Conservation (phyloP, 1,284 basidiomycete species). For the Paramarasmius palmivorus region DNA sequence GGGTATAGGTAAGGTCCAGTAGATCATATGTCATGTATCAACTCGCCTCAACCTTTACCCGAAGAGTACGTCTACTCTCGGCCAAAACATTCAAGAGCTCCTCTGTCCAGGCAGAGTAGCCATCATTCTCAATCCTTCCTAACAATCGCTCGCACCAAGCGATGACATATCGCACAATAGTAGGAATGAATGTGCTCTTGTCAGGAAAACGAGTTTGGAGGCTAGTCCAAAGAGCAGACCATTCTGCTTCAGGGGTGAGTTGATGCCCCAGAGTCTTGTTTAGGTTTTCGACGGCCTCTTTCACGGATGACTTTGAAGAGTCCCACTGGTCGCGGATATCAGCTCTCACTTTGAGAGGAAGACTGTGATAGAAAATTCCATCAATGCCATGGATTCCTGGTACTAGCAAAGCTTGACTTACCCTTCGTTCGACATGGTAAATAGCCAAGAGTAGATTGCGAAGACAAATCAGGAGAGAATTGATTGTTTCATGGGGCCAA, state of each 20-base stretch:
- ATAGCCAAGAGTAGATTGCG: background rate
- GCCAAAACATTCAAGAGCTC: slow-evolving; percentile 27
- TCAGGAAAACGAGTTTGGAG: slow-evolving; percentile 30
- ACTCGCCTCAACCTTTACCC: slow-evolving; percentile 31
- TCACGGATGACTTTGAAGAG: slow-evolving; percentile 28
- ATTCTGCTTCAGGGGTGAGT: slow-evolving; percentile 28
- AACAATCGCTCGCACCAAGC: slow-evolving; percentile 35
- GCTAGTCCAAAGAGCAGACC: slow-evolving; percentile 29
- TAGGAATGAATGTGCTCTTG: slow-evolving; percentile 31
- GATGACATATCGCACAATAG: slow-evolving; percentile 28
- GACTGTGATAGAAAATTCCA: slow-evolving; percentile 17
- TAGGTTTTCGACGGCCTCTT: slow-evolving; percentile 24
- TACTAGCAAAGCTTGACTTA: background rate
- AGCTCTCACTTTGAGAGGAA: slow-evolving; percentile 34
- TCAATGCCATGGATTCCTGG: too few relatives aligned
- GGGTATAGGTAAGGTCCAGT: background rate
- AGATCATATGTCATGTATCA: background rate
- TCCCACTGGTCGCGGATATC: slow-evolving; percentile 39
- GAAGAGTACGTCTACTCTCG: slow-evolving; percentile 18
- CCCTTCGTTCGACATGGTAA: background rate
- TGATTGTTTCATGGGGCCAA: background rate
- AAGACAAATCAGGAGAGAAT: background rate
- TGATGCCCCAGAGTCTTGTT: slow-evolving; percentile 28
- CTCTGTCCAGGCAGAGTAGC: slow-evolving; percentile 34
- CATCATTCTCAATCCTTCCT: slow-evolving; percentile 31